Evolutionary conservation across 805 yeast species (phyloP).

Genomic region (Wilhelminamyces savonicus): DNA sequence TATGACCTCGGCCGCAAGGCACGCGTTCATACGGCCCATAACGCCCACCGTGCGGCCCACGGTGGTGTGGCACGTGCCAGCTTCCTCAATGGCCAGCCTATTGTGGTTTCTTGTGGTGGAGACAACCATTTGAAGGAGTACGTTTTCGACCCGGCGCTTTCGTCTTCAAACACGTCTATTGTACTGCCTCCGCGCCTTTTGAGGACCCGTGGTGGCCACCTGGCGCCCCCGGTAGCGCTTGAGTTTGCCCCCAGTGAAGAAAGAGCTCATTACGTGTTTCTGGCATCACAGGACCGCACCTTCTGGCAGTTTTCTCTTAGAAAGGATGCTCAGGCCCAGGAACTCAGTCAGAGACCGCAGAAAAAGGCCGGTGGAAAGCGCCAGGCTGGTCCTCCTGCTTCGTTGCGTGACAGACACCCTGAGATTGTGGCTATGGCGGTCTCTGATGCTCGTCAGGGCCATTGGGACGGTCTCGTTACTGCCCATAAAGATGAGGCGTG

Average conservation of each 20-base stretch:
- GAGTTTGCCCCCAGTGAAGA: conserved; percentile 72
- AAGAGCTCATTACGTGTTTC: conserved; percentile 71
- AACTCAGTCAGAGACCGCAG: conserved; percentile 71
- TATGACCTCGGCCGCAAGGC: conserved; percentile 71
- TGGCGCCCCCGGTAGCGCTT: conserved; percentile 77
- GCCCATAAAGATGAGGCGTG: conserved; percentile 77
- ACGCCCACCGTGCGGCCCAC: conserved; percentile 62
- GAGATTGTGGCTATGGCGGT: conserved; percentile 67
- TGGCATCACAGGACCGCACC: conserved; percentile 81
- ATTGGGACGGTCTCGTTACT: conserved; percentile 91
- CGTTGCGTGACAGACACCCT: conserved; percentile 65
- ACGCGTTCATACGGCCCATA: conserved; percentile 69
- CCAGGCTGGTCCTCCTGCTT: conserved; percentile 48
- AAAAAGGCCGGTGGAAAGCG: conserved; percentile 29
- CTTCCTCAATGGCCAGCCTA: conserved; percentile 88
- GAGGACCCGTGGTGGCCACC: conserved; percentile 96
- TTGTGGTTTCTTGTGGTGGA: conserved; percentile 82
- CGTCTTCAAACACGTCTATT: conserved; percentile 54
- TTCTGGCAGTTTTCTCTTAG: conserved; percentile 90
- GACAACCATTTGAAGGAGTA: conserved; percentile 86
- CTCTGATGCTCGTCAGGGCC: conserved; percentile 70
- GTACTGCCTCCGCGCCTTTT: conserved; percentile 86
- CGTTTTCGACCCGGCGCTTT: conserved; percentile 88
- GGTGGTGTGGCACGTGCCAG: conserved; percentile 75
- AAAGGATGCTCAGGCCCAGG: conserved; percentile 95